phyloP scores from a whole-genome alignment of 306 rosid genomes.

The Vigna trinervia region DNA sequence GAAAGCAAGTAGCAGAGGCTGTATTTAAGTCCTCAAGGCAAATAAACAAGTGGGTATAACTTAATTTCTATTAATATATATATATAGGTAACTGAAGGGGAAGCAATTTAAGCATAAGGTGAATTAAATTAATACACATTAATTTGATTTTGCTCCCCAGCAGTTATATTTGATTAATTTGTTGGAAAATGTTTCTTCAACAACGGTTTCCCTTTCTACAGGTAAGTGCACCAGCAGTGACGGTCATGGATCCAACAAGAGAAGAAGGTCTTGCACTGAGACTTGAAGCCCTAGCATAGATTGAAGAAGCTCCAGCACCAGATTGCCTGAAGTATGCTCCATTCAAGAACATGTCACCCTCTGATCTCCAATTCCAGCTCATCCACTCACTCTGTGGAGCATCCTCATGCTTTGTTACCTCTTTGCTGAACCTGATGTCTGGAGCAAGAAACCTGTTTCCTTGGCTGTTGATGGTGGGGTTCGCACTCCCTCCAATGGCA shows the following conservation, averaged over 20 bases:
- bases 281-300: slow-evolving; percentile 75
- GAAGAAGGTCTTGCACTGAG: slow-evolving; percentile 86
- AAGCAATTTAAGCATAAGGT: slow-evolving; percentile 32
- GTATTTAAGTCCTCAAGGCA: slow-evolving; percentile 23
- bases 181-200: slow-evolving; percentile 37
- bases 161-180: background rate
- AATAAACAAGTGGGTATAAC: slow-evolving; percentile 32
- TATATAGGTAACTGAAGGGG: slow-evolving; percentile 4
- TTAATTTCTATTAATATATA: slow-evolving; percentile 31
- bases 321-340: slow-evolving; percentile 81
- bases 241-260: slow-evolving; percentile 82
- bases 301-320: slow-evolving; percentile 71
- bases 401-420: slow-evolving; percentile 86
- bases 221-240: slow-evolving; percentile 73
- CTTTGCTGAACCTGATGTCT: slow-evolving; percentile 58
- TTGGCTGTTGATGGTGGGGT: slow-evolving; percentile 85
- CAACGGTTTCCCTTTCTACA: slow-evolving; percentile 73
- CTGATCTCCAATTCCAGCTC: slow-evolving; percentile 90
- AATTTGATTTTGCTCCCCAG: slow-evolving; percentile 1
- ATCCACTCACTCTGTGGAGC: slow-evolving; percentile 70
- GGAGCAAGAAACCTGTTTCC: slow-evolving; percentile 90
- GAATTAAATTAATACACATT: slow-evolving; percentile 1
- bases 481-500: slow-evolving; percentile 90
- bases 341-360: slow-evolving; percentile 79
- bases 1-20: slow-evolving; percentile 43